Evolutionary conservation across 2,329 filamentous ascomycete species (phyloP).

Genomic region (Microsporum audouinii): DNA sequence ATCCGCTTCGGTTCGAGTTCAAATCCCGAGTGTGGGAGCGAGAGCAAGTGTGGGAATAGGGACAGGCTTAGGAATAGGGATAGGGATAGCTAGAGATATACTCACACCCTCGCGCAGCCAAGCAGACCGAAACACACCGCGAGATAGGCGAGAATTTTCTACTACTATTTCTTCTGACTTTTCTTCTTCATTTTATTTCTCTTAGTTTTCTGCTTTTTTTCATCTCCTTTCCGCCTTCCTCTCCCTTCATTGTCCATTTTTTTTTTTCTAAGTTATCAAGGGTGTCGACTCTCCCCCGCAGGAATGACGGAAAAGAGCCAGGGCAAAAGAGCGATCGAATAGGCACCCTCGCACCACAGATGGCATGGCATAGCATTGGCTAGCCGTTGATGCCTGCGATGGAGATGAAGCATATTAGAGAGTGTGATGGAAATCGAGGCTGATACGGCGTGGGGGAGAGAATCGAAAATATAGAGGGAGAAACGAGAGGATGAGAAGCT

Average conservation of each 20-base stretch:
- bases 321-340: background rate
- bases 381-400: background rate
- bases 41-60: background rate
- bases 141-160: conserved; percentile 1
- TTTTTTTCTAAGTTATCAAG: background rate
- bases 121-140: background rate
- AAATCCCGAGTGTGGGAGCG: background rate
- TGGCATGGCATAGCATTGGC: background rate
- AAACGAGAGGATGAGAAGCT: background rate
- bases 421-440: background rate
- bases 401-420: background rate
- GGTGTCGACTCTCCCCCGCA: background rate
- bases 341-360: background rate
- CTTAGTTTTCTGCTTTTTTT: background rate
- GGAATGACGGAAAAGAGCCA: background rate
- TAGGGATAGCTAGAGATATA: conserved; percentile 1
- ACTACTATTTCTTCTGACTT: background rate
- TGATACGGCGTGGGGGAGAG: background rate
- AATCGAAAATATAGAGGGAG: background rate
- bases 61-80: background rate
- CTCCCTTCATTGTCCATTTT: background rate
- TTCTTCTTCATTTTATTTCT: background rate
- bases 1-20: background rate
- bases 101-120: background rate
- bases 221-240: background rate